A percentile compares a stretch with the other conserved stretches of the same genome.
phyloP scores from a whole-genome alignment of 2,329 filamentous ascomycete species.

The Lasiodiplodia gonubiensis region DNA sequence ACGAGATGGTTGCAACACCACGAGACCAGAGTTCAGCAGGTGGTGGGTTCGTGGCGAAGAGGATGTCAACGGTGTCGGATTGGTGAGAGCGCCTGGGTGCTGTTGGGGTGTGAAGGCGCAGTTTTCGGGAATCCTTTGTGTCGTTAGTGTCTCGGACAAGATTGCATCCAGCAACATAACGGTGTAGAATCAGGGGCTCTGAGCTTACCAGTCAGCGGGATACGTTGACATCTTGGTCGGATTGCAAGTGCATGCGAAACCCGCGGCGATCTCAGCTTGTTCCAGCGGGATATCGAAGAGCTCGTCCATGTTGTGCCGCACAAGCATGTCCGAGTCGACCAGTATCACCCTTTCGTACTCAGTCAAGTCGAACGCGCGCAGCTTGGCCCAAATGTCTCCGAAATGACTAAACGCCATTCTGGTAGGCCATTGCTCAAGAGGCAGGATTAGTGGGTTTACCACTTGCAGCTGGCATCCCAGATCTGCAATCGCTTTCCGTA shows the following conservation, averaged over 20 bases:
- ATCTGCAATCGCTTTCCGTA: not conserved
- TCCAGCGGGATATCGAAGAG: not conserved
- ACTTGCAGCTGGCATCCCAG: not conserved
- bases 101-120: not conserved
- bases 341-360: not conserved
- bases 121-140: not conserved
- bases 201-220: not conserved
- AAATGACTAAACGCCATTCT: not conserved
- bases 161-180: too few species aligned
- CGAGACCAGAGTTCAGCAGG: not conserved
- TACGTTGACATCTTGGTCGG: not conserved
- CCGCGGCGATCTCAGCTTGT: not conserved
- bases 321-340: not conserved
- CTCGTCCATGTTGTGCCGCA: not conserved
- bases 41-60: not conserved
- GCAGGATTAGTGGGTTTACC: not conserved
- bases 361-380: not conserved
- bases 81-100: not conserved
- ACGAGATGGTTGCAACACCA: not conserved
- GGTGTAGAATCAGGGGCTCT: too few species aligned
- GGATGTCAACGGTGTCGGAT: not conserved
- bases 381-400: not conserved
- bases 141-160: too few species aligned
- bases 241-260: not conserved
- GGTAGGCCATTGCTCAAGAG: not conserved